Evolutionary conservation across 1,284 basidiomycete genomes (phyloP).

Genomic region (Trametes hirsuta): DNA sequence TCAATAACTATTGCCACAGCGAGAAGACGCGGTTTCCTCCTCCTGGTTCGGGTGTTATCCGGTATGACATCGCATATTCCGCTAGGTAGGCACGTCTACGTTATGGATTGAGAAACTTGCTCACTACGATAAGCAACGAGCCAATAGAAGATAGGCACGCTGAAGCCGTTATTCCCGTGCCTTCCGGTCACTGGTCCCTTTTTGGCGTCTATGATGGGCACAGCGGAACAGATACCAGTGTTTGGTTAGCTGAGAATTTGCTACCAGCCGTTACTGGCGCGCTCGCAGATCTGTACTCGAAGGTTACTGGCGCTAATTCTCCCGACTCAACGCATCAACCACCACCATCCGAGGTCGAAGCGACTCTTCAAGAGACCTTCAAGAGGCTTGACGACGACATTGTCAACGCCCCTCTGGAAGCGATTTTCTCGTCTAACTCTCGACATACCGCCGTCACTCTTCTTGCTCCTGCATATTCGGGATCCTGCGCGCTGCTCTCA

Average conservation of each 20-base stretch:
- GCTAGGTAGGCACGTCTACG: conserved; percentile 25
- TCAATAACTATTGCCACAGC: conserved; percentile 10
- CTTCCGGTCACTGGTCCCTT: conserved; percentile 36
- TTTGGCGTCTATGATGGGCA: conserved; percentile 39
- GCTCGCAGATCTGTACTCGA: conserved; percentile 32
- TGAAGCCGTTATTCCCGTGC: conserved; percentile 30
- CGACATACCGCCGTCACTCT: conserved; percentile 22
- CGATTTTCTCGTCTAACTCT: conserved; percentile 26
- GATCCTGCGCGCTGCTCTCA: conserved; percentile 45
- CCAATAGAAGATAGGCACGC: conserved; percentile 35
- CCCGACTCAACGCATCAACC: conserved; percentile 4
- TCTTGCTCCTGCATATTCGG: conserved; percentile 36
- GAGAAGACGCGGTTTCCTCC: conserved; percentile 19
- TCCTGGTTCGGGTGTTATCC: conserved; percentile 25
- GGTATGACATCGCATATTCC: conserved; percentile 30
- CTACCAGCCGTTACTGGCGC: conserved; percentile 33
- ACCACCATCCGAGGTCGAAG: conserved; percentile 25
- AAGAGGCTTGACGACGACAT: conserved; percentile 35
- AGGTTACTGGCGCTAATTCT: neutral
- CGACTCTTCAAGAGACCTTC: conserved; percentile 34
- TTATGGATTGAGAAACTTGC: neutral
- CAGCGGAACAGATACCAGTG: conserved; percentile 35
- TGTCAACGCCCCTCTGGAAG: conserved; percentile 27
- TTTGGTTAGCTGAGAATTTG: conserved; percentile 35
- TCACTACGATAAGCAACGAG: conserved; percentile 28